Evolutionary conservation across 768 basidiomycete species (phyloP).

Genomic region (Dacryopinax primogenitus): DNA sequence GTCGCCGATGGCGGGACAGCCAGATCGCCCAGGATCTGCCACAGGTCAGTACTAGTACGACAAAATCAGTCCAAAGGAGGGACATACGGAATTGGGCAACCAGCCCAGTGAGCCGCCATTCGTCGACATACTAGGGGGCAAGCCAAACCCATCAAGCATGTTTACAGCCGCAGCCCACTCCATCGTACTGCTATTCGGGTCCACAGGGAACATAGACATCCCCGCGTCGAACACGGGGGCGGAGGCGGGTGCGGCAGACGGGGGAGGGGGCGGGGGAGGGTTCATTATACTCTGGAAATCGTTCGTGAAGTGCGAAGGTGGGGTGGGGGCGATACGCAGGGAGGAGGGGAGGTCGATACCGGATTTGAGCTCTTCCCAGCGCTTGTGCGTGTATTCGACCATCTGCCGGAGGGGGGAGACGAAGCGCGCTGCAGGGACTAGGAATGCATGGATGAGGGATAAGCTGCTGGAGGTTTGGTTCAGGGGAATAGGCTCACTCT

Average conservation of each 20-base stretch:
- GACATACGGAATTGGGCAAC: neutral
- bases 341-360: neutral
- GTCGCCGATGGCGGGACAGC: neutral
- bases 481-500: slow-evolving; percentile 10
- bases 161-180: slow-evolving; percentile 6
- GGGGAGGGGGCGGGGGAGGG: too few relatives aligned
- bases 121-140: slow-evolving; percentile 1
- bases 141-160: slow-evolving; percentile 3
- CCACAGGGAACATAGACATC: slow-evolving; percentile 1
- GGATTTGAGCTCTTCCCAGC: slow-evolving; percentile 7
- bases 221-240: slow-evolving; percentile 3
- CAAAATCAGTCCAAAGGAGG: neutral
- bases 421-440: slow-evolving; percentile 18
- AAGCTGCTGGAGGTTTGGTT: neutral
- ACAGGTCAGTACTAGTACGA: neutral
- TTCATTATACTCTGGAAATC: slow-evolving; percentile 4
- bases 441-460: neutral
- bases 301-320: slow-evolving; percentile 3
- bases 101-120: slow-evolving; percentile 1
- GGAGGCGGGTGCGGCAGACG: too few relatives aligned
- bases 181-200: slow-evolving; percentile 6
- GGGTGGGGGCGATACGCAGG: neutral
- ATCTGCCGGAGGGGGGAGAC: slow-evolving; percentile 17
- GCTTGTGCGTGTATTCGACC: slow-evolving; percentile 14
- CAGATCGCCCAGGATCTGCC: neutral